Evolutionary conservation across 148 eudicot species (phyloP), one percentile per base, ranked within the genome.

Genomic region (Vaccinium corymbosum): DNA sequence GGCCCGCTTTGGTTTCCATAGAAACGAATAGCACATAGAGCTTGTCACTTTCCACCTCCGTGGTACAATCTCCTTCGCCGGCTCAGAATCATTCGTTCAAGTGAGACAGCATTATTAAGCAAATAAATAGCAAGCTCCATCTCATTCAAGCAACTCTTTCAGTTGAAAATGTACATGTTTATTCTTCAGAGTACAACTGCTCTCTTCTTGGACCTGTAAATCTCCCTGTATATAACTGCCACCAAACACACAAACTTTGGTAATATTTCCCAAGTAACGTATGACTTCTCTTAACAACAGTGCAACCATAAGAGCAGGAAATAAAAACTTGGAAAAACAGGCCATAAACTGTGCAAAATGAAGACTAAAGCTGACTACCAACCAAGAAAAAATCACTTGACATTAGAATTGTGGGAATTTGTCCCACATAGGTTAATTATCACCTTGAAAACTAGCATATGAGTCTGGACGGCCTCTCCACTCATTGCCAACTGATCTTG

Each of bases 81-180:
- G 59, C 59, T 55, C 17, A 55, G 19, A 55, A 55, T 55, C 59
- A 55, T 55, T 95, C 97, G 59, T 55, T 55, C 59, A 55, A 55
- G 59, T 55, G 46, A 42, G 46, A 42, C 46, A 42, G 62, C 61
- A 68, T 81, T 81, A 20, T 50, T 48, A 22, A 81, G 83, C 53
- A 81, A 48, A 62, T 81, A 81, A 61, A 81, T 49, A 42, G 17
- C 75, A 22, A 81, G 55, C 83, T 81, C 61, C 76, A 81, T 49
- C 46, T 42, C 46, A 42, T 42, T 42, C 53, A 62, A 35, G 16
- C 12, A 0, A 3, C 76, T 81, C 83, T 81, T 81, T 68, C 83
- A 81, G 57, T 20, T 81, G 62, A 50, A 15, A 68, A 68, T 81
- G 83, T 70, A 51, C 77, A 50, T 50, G 46, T 29, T 68, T 81